These are phyloP conservation scores for Picochlorum sp. DNA, from an alignment of 139 green algal genomes.

Conservation along the genomic window DNA sequence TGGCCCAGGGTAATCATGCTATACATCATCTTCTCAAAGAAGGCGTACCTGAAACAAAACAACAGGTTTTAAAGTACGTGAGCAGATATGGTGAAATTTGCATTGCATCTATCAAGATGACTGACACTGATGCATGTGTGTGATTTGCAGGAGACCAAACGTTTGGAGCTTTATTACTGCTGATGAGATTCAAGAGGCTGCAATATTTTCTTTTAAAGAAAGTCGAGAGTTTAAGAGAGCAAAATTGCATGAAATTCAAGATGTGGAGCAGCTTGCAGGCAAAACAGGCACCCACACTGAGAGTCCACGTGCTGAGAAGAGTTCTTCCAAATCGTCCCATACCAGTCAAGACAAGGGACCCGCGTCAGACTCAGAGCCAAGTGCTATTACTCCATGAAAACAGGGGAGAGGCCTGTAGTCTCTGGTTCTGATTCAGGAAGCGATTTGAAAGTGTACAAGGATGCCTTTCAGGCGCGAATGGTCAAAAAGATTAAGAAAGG, in stretches of 20 bases:
- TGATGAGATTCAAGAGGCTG: constrained; percentile 21
- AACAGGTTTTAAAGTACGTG: neutral
- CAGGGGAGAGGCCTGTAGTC: too few relatives aligned
- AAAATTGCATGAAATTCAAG: neutral
- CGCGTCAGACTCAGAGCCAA: too few relatives aligned
- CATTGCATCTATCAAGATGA: too few relatives aligned
- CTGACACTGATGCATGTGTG: too few relatives aligned
- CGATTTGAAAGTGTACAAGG: neutral
- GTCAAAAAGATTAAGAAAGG: neutral
- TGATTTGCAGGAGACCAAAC: constrained; percentile 5
- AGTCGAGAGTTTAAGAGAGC: neutral
- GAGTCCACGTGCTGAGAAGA: too few relatives aligned
- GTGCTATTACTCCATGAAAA: too few relatives aligned
- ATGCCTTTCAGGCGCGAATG: neutral
- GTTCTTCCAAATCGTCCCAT: too few relatives aligned
- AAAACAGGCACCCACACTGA: too few relatives aligned
- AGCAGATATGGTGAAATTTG: too few relatives aligned
- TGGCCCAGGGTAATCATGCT: neutral
- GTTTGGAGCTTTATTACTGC: constrained; percentile 20
- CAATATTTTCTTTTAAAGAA: constrained; percentile 9
- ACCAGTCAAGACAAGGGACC: too few relatives aligned
- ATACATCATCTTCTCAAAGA: constrained; percentile 19
- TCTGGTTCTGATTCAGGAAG: too few relatives aligned
- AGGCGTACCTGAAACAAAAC: neutral
- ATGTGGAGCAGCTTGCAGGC: too few relatives aligned